Conservation (phyloP, 106 monocot species). For the Platanthera zijinensis region DNA sequence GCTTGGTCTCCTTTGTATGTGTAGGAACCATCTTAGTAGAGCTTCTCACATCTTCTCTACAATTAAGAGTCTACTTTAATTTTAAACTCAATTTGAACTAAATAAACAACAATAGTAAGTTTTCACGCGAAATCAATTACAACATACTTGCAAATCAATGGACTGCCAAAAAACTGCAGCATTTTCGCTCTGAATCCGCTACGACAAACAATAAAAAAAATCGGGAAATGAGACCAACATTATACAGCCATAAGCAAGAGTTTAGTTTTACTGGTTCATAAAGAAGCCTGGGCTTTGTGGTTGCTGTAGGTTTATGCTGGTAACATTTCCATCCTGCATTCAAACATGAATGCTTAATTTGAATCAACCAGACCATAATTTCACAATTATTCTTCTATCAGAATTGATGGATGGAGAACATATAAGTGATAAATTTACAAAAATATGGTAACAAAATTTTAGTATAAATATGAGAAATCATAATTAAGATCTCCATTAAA, state of each 20-base stretch:
- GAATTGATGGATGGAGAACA: not conserved
- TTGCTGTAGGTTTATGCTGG: not conserved
- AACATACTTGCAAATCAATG: not conserved
- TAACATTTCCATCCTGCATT: slow-evolving; percentile 5
- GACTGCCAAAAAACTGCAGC: not conserved
- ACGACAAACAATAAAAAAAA: not conserved
- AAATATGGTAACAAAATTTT: not conserved
- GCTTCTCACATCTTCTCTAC: too few relatives aligned
- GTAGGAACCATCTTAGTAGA: too few relatives aligned
- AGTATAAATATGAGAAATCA: not conserved
- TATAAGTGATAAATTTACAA: not conserved
- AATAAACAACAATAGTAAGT: too few relatives aligned
- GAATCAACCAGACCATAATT: not conserved
- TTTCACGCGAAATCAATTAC: too few relatives aligned
- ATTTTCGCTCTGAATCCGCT: not conserved
- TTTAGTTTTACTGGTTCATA: slow-evolving; percentile 1
- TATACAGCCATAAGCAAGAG: not conserved
- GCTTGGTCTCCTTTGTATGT: too few relatives aligned
- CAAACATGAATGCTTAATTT: not conserved
- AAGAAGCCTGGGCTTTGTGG: not conserved
- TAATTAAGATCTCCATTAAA: not conserved
- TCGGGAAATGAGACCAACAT: not conserved
- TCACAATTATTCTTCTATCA: not conserved
- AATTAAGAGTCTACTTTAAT: too few relatives aligned
- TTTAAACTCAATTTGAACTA: too few relatives aligned